These are phyloP conservation scores for Pyrus hybrid DNA, from an alignment of 331 rosid species.

Conservation along the genomic window DNA sequence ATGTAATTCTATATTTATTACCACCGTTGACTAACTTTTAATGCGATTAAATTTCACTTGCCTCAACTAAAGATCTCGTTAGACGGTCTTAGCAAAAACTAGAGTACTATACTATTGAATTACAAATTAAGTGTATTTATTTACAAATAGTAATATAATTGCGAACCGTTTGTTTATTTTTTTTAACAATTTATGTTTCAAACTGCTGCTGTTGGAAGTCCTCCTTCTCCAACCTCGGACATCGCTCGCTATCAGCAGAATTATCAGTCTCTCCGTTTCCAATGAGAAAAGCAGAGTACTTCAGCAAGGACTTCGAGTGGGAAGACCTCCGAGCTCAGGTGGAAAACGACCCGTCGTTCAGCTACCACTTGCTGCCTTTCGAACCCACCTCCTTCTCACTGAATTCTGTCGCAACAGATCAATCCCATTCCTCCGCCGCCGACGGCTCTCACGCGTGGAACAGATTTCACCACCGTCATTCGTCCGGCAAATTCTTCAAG, in stretches of 20 bases:
- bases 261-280: background rate
- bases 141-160: too few relatives aligned
- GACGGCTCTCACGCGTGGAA: slow-evolving; percentile 53
- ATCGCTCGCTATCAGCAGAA: background rate
- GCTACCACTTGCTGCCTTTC: slow-evolving; percentile 41
- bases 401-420: background rate
- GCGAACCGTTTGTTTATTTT: too few relatives aligned
- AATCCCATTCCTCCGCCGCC: slow-evolving; percentile 20
- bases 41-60: too few relatives aligned
- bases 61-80: too few relatives aligned
- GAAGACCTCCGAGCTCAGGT: slow-evolving; percentile 52
- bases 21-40: too few relatives aligned
- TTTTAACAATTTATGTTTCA: too few relatives aligned
- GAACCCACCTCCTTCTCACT: slow-evolving; percentile 5
- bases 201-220: background rate
- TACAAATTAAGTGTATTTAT: too few relatives aligned
- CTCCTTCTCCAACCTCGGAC: background rate
- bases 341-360: slow-evolving; percentile 41
- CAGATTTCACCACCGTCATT: slow-evolving; percentile 58
- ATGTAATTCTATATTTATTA: too few relatives aligned
- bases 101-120: too few relatives aligned
- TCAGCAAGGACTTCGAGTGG: slow-evolving; percentile 69
- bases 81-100: too few relatives aligned
- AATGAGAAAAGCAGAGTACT: slow-evolving; percentile 44
- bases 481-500: slow-evolving; percentile 83